phyloP scores from a whole-genome alignment of 768 basidiomycete species.

The Polyporus arcularius region DNA sequence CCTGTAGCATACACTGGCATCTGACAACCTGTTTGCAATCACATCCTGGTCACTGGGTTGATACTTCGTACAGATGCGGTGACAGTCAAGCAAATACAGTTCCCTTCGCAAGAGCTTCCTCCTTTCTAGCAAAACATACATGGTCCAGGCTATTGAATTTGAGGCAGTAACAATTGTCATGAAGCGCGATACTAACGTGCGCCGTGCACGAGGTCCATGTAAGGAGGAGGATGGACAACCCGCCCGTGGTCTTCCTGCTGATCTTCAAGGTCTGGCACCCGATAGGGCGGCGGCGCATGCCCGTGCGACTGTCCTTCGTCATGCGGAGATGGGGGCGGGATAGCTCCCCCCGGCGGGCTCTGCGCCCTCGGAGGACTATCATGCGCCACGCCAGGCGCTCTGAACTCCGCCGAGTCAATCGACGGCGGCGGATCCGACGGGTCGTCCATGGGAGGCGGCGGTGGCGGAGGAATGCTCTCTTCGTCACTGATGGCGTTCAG shows the following conservation, averaged over 20 bases:
- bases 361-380: conserved; percentile 24
- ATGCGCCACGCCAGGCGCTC: conserved; percentile 30
- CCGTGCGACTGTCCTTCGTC: conserved; percentile 37
- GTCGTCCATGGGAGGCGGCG: conserved; percentile 82
- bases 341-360: conserved; percentile 13
- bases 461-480: conserved; percentile 46
- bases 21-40: too few species aligned
- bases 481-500: conserved; percentile 8
- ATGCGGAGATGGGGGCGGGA: conserved; percentile 1
- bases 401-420: conserved; percentile 77
- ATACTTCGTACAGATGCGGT: too few species aligned
- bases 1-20: too few species aligned
- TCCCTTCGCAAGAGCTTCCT: too few species aligned
- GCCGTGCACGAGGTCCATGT: conserved; percentile 34
- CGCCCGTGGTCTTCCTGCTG: conserved; percentile 29
- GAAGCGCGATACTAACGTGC: not conserved
- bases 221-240: conserved; percentile 37
- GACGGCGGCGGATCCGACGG: conserved; percentile 87
- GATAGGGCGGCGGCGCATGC: conserved; percentile 80
- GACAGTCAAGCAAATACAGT: too few species aligned
- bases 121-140: too few species aligned
- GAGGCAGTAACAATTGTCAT: too few species aligned
- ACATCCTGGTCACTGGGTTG: too few species aligned
- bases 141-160: too few species aligned
- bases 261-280: conserved; percentile 47